These are phyloP conservation scores for Didymella lethalis DNA, from an alignment of 2,329 filamentous ascomycete species.

Conservation along the genomic window DNA sequence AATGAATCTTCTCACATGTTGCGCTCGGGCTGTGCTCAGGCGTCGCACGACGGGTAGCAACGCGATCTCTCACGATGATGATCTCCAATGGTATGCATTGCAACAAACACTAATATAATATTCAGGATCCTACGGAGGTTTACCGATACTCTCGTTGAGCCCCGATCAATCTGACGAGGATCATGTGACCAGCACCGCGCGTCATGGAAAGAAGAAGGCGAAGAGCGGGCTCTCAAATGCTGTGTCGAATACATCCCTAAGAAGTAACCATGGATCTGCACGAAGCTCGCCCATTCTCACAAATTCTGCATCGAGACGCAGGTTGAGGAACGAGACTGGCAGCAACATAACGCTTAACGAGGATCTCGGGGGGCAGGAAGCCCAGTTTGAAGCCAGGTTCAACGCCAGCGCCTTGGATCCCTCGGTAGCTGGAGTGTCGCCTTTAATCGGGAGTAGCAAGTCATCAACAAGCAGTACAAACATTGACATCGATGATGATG, in stretches of 20 bases:
- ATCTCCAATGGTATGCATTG: background rate
- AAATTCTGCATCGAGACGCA: slow-evolving; percentile 37
- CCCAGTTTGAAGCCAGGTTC: slow-evolving; percentile 46
- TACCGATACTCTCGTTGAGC: slow-evolving; percentile 57
- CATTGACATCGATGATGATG: slow-evolving; percentile 36
- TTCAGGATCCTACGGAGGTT: slow-evolving; percentile 65
- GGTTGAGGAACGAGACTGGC: slow-evolving; percentile 32
- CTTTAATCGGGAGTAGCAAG: slow-evolving; percentile 36
- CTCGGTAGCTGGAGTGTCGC: slow-evolving; percentile 31
- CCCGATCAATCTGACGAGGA: slow-evolving; percentile 48
- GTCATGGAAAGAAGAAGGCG: slow-evolving; percentile 40
- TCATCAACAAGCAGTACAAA: slow-evolving; percentile 43
- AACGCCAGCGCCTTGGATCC: slow-evolving; percentile 39
- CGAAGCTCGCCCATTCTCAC: slow-evolving; percentile 32
- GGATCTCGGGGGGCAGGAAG: slow-evolving; percentile 38
- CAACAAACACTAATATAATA: slow-evolving; percentile 7
- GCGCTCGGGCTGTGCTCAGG: slow-evolving; percentile 17
- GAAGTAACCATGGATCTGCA: slow-evolving; percentile 26
- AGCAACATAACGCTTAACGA: slow-evolving; percentile 39
- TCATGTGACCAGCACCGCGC: slow-evolving; percentile 38
- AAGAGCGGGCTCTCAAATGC: slow-evolving; percentile 47
- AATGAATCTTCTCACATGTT: slow-evolving; percentile 20
- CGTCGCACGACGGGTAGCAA: slow-evolving; percentile 9
- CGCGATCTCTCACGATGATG: slow-evolving; percentile 8
- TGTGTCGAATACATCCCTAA: slow-evolving; percentile 24